These are phyloP conservation scores for Radiomyces spectabilis DNA, from an alignment of 192 early-diverging fungal genomes.

Conservation along the genomic window DNA sequence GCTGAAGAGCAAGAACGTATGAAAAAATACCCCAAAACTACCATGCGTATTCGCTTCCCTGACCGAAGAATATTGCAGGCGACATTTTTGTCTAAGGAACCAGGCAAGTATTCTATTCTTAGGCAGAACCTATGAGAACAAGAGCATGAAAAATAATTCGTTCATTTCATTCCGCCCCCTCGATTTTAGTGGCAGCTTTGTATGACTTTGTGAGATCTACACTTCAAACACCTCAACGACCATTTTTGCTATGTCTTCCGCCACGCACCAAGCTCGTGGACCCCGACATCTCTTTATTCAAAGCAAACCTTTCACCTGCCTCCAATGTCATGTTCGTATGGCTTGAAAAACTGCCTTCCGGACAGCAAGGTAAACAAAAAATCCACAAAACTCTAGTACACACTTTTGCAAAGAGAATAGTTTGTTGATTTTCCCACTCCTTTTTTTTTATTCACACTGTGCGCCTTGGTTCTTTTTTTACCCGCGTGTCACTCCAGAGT, in stretches of 20 bases:
- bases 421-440: too few species aligned
- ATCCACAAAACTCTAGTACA: too few species aligned
- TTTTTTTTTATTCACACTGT: too few species aligned
- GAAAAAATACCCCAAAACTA: conserved; percentile 68
- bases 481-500: too few species aligned
- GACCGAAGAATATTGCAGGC: conserved; percentile 71
- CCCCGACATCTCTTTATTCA: conserved; percentile 32
- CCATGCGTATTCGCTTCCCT: conserved; percentile 79
- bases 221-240: conserved; percentile 25
- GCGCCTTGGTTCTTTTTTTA: too few species aligned
- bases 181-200: conserved; percentile 17
- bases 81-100: conserved; percentile 61
- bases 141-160: background rate
- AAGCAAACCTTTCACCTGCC: conserved; percentile 46
- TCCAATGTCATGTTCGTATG: conserved; percentile 46
- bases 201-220: conserved; percentile 27
- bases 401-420: too few species aligned
- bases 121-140: background rate
- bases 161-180: background rate
- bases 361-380: too few species aligned
- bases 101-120: conserved; percentile 23
- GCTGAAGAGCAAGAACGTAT: conserved; percentile 50
- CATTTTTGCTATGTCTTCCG: conserved; percentile 35
- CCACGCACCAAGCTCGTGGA: conserved; percentile 46
- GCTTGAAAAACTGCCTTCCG: too few species aligned